Evolutionary conservation across 805 yeast species (phyloP), one percentile per base, ranked within the genome.

Genomic region (Ascoidea rubescens): DNA sequence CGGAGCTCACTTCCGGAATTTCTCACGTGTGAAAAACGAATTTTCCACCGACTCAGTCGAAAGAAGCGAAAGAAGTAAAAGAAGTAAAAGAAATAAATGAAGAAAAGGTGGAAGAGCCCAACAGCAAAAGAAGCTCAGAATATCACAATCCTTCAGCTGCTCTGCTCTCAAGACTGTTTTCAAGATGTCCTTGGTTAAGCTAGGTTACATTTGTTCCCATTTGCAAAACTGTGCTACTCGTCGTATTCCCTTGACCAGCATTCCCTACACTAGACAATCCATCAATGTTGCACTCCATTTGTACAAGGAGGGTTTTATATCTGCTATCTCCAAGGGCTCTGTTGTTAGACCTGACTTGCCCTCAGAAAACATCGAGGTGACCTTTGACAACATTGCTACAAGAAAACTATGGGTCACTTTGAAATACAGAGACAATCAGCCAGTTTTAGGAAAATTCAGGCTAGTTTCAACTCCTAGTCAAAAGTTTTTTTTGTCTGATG

Each of bases 331-430:
- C 62, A 78, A 87, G 61, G 99, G 99, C 2, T 84, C 91, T 6
- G 71, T 78, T 1, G 64, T 75, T 7, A 96, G 96, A 1, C 98
- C 99, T 12, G 98, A 93, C 65, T 54, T 55, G 32, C 62, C 57
- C 33, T 64, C 70, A 48, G 71, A 70, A 1, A 84, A 90, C 0
- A 80, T 79, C 4, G 89, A 84, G 47, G 85, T 80, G 28, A 89
- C 98, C 0, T 89, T 84, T 42, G 96, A 87, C 63, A 90, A 91
- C 63, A 79, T 93, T 33, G 68, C 95, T 17, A 77, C 90, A 1
- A 80, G 98, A 62, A 76, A 95, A 59, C 74, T 93, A 50, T 93
- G 99, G 99, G 66, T 93, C 21, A 95, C 90, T 1, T 71, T 93
- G 64, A 93, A 93, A 65, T 93, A 93, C 66, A 79, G 91, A 62